phyloP scores from a whole-genome alignment of 2,329 filamentous ascomycete genomes.

The Arthrobotrys pseudoclavata region DNA sequence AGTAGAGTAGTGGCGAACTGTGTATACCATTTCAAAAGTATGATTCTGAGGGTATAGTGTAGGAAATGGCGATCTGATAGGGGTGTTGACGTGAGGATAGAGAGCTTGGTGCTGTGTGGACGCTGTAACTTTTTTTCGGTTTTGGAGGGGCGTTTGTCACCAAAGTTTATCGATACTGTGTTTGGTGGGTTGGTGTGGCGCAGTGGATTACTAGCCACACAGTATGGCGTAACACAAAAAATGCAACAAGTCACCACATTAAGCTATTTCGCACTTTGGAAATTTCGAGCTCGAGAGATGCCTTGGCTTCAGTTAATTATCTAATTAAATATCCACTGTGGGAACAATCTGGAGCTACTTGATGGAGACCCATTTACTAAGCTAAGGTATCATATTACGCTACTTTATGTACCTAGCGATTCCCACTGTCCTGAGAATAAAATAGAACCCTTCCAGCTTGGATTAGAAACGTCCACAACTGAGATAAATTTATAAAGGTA shows the following conservation, averaged over 20 bases:
- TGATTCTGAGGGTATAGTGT: conserved; percentile 9
- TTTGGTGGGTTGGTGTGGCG: conserved; percentile 33
- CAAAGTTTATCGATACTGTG: conserved; percentile 59
- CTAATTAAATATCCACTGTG: too few relatives aligned
- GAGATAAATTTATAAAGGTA: too few relatives aligned
- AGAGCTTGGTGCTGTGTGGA: conserved; percentile 40
- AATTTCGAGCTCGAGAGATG: not conserved
- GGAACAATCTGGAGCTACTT: too few relatives aligned
- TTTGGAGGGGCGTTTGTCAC: conserved; percentile 57
- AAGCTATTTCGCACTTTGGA: not conserved
- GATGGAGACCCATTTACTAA: too few relatives aligned
- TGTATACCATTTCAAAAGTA: conserved; percentile 40
- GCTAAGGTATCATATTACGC: too few relatives aligned
- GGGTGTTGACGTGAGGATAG: conserved; percentile 18
- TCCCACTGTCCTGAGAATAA: too few relatives aligned
- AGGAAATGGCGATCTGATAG: conserved; percentile 22
- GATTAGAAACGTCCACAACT: too few relatives aligned
- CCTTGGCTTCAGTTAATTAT: too few relatives aligned
- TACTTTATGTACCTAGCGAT: too few relatives aligned
- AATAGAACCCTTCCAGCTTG: too few relatives aligned
- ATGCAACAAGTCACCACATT: conserved; percentile 19
- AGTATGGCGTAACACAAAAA: conserved; percentile 20
- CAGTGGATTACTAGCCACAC: conserved; percentile 10
- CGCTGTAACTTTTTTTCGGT: conserved; percentile 55
- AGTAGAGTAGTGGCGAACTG: not conserved